Conservation (phyloP, 1,284 basidiomycete genomes). For the Ceratobasidium sp. region DNA sequence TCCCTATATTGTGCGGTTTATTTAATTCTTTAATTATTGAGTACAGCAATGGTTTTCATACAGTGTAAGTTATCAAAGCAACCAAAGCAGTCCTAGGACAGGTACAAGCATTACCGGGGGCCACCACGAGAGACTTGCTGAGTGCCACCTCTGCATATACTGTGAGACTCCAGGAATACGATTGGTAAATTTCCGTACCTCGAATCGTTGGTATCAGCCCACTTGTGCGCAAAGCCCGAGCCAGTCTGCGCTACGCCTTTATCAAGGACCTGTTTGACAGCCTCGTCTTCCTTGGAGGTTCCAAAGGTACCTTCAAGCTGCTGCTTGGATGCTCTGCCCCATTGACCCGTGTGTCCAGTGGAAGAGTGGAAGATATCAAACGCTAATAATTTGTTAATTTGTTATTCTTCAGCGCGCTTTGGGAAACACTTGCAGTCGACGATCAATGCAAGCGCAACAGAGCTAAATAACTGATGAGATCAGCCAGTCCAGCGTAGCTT, state of each 20-base stretch:
- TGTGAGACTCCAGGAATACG: not conserved
- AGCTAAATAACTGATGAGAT: conserved; percentile 50
- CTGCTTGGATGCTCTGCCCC: conserved; percentile 74
- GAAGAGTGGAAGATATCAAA: conserved; percentile 61
- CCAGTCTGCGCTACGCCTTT: conserved; percentile 26
- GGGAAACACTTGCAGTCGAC: conserved; percentile 68
- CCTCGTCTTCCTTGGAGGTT: conserved; percentile 67
- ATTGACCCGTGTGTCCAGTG: conserved; percentile 74
- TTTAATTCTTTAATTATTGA: conserved; percentile 15
- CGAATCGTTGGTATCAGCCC: conserved; percentile 28
- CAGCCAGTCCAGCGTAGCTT: conserved; percentile 34
- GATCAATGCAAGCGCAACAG: conserved; percentile 70
- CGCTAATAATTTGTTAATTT: conserved; percentile 49
- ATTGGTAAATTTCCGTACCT: conserved; percentile 2
- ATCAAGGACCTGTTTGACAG: conserved; percentile 61
- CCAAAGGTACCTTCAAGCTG: conserved; percentile 75
- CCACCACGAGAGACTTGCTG: not conserved
- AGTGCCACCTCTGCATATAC: conserved; percentile 3
- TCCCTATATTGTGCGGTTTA: too few species aligned
- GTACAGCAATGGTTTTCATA: not conserved
- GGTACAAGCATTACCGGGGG: too few species aligned
- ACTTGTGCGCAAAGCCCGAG: conserved; percentile 10
- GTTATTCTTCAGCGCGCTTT: conserved; percentile 8
- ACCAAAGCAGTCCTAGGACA: not conserved
- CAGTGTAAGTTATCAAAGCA: not conserved